A percentile compares a stretch with the other conserved stretches of the same genome.
These are phyloP conservation scores for Macrophomina tecta DNA, from an alignment of 2,329 filamentous ascomycete genomes.

Conservation along the genomic window DNA sequence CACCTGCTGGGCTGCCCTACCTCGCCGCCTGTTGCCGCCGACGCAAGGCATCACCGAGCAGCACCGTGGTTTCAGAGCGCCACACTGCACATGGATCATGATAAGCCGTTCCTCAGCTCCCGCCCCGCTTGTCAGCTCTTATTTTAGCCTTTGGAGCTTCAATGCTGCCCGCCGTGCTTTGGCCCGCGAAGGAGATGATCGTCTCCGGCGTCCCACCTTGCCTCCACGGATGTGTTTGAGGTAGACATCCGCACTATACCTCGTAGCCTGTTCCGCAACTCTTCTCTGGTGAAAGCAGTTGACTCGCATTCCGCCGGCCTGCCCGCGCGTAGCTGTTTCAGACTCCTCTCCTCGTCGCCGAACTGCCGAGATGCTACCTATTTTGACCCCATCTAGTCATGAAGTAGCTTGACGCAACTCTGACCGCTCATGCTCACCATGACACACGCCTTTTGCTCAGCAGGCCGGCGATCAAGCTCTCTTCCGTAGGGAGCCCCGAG, in stretches of 20 bases:
- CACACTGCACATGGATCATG: background rate
- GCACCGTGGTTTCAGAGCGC: conserved; percentile 12
- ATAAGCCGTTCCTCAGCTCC: conserved; percentile 17
- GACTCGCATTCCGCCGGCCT: background rate
- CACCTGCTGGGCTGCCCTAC: background rate
- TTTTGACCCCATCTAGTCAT: background rate
- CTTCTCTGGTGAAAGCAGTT: background rate
- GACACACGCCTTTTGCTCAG: background rate
- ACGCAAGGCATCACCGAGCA: conserved; percentile 16
- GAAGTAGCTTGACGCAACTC: conserved; percentile 14
- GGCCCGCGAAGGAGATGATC: conserved; percentile 2
- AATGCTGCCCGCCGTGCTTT: background rate
- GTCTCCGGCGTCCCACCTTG: background rate
- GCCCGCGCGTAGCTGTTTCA: conserved; percentile 4
- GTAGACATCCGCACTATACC: background rate
- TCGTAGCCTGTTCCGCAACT: conserved; percentile 1
- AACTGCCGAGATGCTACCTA: conserved; percentile 11
- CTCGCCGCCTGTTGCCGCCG: conserved; percentile 16
- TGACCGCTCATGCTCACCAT: background rate
- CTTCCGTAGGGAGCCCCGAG: background rate
- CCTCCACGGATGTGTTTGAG: conserved; percentile 6
- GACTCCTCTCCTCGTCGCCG: background rate
- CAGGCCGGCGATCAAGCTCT: background rate
- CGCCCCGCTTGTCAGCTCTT: conserved; percentile 19
- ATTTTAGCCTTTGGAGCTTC: background rate